A percentile compares a stretch with the other conserved stretches of the same genome.
Conservation (phyloP, 306 rosid species). For the Hippophae rhamnoides region DNA sequence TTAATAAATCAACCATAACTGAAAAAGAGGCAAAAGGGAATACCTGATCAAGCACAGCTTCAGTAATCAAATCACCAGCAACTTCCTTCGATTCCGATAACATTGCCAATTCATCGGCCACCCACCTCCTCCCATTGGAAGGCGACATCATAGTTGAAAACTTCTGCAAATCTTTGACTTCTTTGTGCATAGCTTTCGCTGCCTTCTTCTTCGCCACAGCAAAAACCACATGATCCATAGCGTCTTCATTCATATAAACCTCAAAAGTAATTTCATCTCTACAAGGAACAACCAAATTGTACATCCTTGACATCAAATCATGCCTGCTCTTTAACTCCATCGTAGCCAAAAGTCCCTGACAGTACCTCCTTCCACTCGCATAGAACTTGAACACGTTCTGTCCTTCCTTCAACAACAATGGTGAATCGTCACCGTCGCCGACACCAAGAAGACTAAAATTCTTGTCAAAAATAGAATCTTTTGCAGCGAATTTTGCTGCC, state of each 20-base stretch:
- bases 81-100: conserved; percentile 88
- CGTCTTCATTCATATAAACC: conserved; percentile 79
- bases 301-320: conserved; percentile 72
- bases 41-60: conserved; percentile 88
- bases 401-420: conserved; percentile 75
- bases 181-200: conserved; percentile 88
- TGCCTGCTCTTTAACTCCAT: conserved; percentile 89
- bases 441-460: conserved; percentile 79
- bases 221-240: conserved; percentile 87
- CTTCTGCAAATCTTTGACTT: conserved; percentile 70
- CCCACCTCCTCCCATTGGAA: conserved; percentile 69
- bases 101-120: conserved; percentile 63
- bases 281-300: conserved; percentile 56
- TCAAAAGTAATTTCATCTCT: conserved; percentile 70
- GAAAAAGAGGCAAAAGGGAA: not conserved
- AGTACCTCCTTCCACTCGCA: conserved; percentile 88
- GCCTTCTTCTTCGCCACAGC: conserved; percentile 78
- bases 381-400: conserved; percentile 80
- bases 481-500: conserved; percentile 67
- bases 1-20: not conserved
- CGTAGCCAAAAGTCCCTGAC: conserved; percentile 83
- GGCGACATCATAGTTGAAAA: conserved; percentile 39
- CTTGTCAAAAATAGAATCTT: conserved; percentile 66
- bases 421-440: conserved; percentile 82
- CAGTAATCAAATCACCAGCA: conserved; percentile 73